Conservation (phyloP, 805 yeast species). For the Wickerhamomyces silvicola region DNA sequence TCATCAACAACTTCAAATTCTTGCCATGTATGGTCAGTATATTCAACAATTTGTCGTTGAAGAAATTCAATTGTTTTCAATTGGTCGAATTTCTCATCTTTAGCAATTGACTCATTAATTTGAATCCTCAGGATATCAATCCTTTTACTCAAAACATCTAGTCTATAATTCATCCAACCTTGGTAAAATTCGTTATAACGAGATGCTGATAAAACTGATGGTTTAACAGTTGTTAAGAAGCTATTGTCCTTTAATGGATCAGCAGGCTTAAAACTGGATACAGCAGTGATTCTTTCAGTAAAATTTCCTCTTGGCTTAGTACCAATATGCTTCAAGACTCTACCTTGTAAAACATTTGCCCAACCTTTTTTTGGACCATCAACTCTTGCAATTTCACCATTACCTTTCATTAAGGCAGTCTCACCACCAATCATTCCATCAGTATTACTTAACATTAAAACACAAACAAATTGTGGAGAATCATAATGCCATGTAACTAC, state of each 20-base stretch:
- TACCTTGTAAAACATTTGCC: constrained; percentile 44
- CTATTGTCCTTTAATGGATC: constrained; percentile 32
- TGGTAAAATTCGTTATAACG: constrained; percentile 33
- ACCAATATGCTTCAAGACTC: constrained; percentile 40
- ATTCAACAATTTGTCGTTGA: constrained; percentile 20
- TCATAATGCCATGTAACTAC: constrained; percentile 55
- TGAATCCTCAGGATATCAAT: constrained; percentile 21
- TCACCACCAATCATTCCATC: constrained; percentile 50
- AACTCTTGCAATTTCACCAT: constrained; percentile 20
- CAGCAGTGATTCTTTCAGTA: constrained; percentile 37
- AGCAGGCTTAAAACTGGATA: constrained; percentile 36
- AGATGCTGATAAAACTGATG: constrained; percentile 30
- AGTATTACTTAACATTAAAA: constrained; percentile 50
- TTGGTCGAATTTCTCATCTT: constrained; percentile 31
- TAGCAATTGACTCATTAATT: constrained; percentile 16
- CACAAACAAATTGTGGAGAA: constrained; percentile 54
- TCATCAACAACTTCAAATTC: constrained; percentile 30
- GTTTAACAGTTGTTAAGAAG: constrained; percentile 36
- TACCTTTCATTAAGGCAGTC: constrained; percentile 41
- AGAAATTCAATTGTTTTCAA: constrained; percentile 27
- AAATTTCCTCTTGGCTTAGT: constrained; percentile 33
- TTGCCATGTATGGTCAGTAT: constrained; percentile 26
- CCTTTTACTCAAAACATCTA: constrained; percentile 29
- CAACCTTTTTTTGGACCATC: constrained; percentile 42
- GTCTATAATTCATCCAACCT: constrained; percentile 33